phyloP scores from a whole-genome alignment of 2,329 filamentous ascomycete genomes.

The Microdochium paspali region DNA sequence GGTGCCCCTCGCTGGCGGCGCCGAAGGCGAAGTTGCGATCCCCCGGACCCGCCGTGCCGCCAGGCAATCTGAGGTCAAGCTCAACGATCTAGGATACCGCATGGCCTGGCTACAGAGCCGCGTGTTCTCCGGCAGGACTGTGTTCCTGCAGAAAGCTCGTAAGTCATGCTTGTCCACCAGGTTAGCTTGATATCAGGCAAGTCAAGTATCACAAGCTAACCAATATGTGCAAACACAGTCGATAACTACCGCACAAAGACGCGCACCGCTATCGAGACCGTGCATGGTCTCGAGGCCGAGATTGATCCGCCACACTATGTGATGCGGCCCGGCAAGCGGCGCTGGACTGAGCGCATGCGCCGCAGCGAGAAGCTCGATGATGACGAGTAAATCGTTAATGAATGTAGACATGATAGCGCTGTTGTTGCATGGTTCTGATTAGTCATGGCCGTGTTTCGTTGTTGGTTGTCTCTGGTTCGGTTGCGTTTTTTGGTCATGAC shows the following conservation, averaged over 20 bases:
- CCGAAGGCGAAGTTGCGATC: constrained; percentile 63
- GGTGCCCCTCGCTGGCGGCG: constrained; percentile 60
- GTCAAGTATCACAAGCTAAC: not conserved
- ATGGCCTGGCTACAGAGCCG: constrained; percentile 96
- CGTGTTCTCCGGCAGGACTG: constrained; percentile 75
- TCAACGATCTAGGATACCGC: constrained; percentile 88
- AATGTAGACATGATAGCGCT: no score
- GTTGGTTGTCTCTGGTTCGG: not conserved
- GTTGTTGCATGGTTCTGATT: no score
- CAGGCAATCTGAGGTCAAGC: constrained; percentile 72
- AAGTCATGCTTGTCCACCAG: constrained; percentile 34
- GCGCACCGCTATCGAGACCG: constrained; percentile 67
- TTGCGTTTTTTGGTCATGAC: not conserved
- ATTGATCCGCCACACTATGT: constrained; percentile 78
- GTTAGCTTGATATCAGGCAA: not conserved
- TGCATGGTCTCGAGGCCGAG: constrained; percentile 60
- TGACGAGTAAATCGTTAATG: constrained; percentile 8
- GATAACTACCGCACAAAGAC: constrained; percentile 84
- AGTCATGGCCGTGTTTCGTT: no score
- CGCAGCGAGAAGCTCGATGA: constrained; percentile 24
- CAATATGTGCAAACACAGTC: constrained; percentile 40
- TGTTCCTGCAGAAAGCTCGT: constrained; percentile 89
- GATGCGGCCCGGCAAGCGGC: constrained; percentile 75
- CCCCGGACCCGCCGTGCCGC: constrained; percentile 62
- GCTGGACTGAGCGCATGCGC: constrained; percentile 53